Evolutionary conservation across 1,284 basidiomycete genomes (phyloP).

Genomic region (Xerocomus cyaneibrunnescens): DNA sequence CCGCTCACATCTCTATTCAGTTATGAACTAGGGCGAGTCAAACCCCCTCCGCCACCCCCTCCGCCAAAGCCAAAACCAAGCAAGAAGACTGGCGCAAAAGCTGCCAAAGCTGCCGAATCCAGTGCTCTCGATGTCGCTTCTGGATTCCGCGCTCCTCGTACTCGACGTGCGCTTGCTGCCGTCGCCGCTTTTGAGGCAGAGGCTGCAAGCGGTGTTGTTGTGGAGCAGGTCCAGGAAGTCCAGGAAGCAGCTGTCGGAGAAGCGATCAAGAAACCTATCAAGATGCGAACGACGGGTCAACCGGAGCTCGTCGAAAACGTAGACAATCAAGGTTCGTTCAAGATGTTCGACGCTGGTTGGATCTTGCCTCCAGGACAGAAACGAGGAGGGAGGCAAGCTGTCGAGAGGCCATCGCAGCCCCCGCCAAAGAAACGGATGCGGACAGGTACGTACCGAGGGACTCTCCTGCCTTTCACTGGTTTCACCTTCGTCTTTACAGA

Average conservation of each 20-base stretch:
- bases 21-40: constrained; percentile 62
- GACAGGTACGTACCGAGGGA: constrained; percentile 42
- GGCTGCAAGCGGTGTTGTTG: constrained; percentile 15
- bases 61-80: constrained; percentile 37
- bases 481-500: constrained; percentile 29
- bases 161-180: constrained; percentile 43
- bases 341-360: constrained; percentile 86
- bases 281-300: constrained; percentile 28
- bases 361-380: constrained; percentile 77
- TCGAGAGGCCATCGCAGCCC: constrained; percentile 42
- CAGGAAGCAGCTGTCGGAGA: constrained; percentile 19
- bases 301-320: constrained; percentile 61
- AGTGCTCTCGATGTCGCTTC: constrained; percentile 26
- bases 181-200: constrained; percentile 47
- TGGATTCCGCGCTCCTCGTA: constrained; percentile 50
- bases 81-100: constrained; percentile 37
- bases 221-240: constrained; percentile 5
- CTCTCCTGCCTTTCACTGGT: background rate
- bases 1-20: constrained; percentile 68
- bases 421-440: constrained; percentile 52
- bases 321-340: constrained; percentile 74
- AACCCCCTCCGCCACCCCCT: constrained; percentile 52
- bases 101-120: constrained; percentile 35
- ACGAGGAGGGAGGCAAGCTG: constrained; percentile 50
- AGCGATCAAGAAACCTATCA: constrained; percentile 17